These are phyloP conservation scores for Quercus phellos DNA, from an alignment of 331 rosid genomes.

Conservation along the genomic window DNA sequence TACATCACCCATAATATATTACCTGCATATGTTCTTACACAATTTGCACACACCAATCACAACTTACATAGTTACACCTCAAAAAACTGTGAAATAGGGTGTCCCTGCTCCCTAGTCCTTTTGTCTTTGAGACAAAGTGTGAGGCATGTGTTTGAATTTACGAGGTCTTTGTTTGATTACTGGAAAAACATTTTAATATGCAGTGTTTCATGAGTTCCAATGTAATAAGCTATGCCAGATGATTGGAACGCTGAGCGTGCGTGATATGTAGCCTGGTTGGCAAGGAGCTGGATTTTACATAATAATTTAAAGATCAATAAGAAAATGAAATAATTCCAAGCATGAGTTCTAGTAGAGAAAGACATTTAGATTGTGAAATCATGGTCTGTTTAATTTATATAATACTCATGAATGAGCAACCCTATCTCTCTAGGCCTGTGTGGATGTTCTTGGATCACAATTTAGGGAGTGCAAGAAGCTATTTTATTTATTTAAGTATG, in stretches of 20 bases:
- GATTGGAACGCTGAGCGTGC: not conserved
- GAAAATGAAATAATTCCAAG: not conserved
- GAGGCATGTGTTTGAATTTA: conserved; percentile 33
- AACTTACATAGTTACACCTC: too few relatives aligned
- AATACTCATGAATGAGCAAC: not conserved
- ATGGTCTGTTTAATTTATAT: not conserved
- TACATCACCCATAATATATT: too few relatives aligned
- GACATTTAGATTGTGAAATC: not conserved
- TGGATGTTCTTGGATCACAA: conserved; percentile 22
- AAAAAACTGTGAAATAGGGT: too few relatives aligned
- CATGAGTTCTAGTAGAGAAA: not conserved
- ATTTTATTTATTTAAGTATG: not conserved
- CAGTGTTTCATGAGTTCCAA: conserved; percentile 44
- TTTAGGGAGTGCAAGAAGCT: not conserved
- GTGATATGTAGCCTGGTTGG: conserved; percentile 21
- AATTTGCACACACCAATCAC: too few relatives aligned
- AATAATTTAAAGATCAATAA: not conserved
- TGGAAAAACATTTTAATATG: not conserved
- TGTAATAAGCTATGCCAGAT: not conserved
- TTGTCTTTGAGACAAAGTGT: not conserved
- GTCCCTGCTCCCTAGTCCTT: not conserved
- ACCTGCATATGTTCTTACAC: too few relatives aligned
- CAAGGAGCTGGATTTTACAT: conserved; percentile 18
- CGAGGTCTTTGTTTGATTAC: conserved; percentile 18
- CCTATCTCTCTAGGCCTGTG: not conserved